Percentiles rank a stretch among this genome's conserved stretches.
These are phyloP conservation scores for Blastobotrys peoriensis DNA, from an alignment of 805 yeast genomes.

Conservation along the genomic window DNA sequence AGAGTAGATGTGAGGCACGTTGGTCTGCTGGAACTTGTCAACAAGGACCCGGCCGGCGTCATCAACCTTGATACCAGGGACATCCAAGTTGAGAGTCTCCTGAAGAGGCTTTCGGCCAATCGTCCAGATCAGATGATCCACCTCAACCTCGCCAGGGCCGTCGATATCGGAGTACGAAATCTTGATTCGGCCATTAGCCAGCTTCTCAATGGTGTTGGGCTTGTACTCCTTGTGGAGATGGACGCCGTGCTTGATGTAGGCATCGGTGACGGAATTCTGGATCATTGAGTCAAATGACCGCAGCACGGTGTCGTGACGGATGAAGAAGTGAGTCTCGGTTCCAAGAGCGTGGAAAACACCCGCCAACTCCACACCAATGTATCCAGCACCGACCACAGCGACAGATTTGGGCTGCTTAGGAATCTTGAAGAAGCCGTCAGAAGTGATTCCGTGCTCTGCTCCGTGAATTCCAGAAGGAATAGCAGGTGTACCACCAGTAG, in stretches of 20 bases:
- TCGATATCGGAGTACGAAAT: constrained; percentile 39
- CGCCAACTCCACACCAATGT: constrained; percentile 91
- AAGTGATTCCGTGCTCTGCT: constrained; percentile 72
- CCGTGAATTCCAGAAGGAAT: constrained; percentile 71
- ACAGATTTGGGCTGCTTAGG: constrained; percentile 83
- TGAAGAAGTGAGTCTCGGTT: constrained; percentile 75
- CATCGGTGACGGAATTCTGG: constrained; percentile 71
- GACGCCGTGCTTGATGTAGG: constrained; percentile 76
- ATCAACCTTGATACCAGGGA: constrained; percentile 63
- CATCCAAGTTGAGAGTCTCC: constrained; percentile 63
- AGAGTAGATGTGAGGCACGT: constrained; percentile 65
- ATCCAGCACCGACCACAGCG: constrained; percentile 96
- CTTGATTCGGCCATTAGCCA: constrained; percentile 42
- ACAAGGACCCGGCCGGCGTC: constrained; percentile 59
- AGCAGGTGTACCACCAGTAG: constrained; percentile 87
- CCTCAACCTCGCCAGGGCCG: constrained; percentile 44
- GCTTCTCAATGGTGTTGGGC: constrained; percentile 34
- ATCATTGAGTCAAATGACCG: constrained; percentile 82
- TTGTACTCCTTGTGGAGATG: constrained; percentile 66
- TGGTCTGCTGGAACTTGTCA: constrained; percentile 85
- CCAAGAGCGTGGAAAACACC: constrained; percentile 92
- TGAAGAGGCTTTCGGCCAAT: constrained; percentile 79
- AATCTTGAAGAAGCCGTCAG: constrained; percentile 86
- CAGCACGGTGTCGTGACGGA: constrained; percentile 86
- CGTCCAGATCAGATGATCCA: constrained; percentile 87